Evolutionary conservation across 441 rosid species (phyloP), one percentile per base, ranked within the genome.

Genomic region (Adansonia grandidieri): DNA sequence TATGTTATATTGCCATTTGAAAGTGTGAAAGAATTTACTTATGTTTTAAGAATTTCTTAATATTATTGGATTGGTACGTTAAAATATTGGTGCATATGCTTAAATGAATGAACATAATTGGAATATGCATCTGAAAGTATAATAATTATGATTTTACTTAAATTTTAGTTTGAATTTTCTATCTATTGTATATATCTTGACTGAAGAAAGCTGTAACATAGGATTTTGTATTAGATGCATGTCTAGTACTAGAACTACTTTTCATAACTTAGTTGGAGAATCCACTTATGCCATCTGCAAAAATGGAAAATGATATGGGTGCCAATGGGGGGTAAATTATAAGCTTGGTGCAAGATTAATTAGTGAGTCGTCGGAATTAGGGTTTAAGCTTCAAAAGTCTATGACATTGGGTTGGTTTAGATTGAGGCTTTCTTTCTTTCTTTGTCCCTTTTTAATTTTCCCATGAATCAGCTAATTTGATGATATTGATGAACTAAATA

Each of bases 111-210:
- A 61, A 22, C 65, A 4, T 57, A 22, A 20, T 9, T 60, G 65
- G 6, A 61, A 1, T 61, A 22, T 61, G 40, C n/a, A 51, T 51
- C 56, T 51, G 53, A 11, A 48, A 10, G 11, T 54, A n/a, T 63
- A 63, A 44, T 63, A 32, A 63, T 63, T 28, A 63, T 61, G 66
- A 61, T 61, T 28, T 63, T 13, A 63, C 68, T 63, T 9, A 61
- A 63, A 32, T 5, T 63, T 63, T 15, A 63, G 19, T 63, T 14
- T 61, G 42, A 61, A 61, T 22, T 63, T 62, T 62, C 44, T 62
- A 24, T 62, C 17, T 62, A 24, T 62, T 62, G 9, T 28, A 2
- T 10, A 62, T 11, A 54, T 50, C 9, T 58, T 54, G 58, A 54
- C 58, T 15, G 58, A 54, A 54, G 58, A 15, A n/a, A 15, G 58